A percentile compares a stretch with the other conserved stretches of the same genome.
Conservation (phyloP, 495 filamentous ascomycete genomes). For the Rusavskia elegans region DNA sequence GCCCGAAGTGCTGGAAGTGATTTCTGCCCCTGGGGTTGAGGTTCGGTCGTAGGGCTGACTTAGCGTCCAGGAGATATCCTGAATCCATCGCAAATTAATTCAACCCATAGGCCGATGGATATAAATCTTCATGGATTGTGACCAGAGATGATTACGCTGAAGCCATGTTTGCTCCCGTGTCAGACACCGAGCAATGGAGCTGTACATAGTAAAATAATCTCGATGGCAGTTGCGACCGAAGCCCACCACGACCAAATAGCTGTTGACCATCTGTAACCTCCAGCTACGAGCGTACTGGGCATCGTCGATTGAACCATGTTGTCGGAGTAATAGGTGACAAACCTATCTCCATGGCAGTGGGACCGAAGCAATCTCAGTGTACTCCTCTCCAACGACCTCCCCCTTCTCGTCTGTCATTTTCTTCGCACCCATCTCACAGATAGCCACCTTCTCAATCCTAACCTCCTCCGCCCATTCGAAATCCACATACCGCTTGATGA, state of each 20-base stretch:
- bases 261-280: no score
- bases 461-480: slow-evolving; percentile 47
- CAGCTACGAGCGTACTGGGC: no score
- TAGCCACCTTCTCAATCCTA: slow-evolving; percentile 43
- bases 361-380: slow-evolving; percentile 21
- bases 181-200: not conserved
- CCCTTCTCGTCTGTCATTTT: slow-evolving; percentile 25
- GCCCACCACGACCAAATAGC: not conserved
- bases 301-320: no score
- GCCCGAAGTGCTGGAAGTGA: not conserved
- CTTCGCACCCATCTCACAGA: slow-evolving; percentile 70
- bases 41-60: not conserved
- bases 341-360: slow-evolving; percentile 1
- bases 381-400: slow-evolving; percentile 26
- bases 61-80: not conserved
- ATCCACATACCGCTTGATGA: slow-evolving; percentile 35
- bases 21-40: not conserved
- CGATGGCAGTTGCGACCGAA: not conserved
- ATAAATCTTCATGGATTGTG: no score
- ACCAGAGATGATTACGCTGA: no score
- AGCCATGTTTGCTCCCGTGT: no score
- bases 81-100: no score
- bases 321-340: no score
- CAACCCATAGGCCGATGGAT: no score
- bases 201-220: not conserved